Evolutionary conservation across 768 basidiomycete species (phyloP).

Genomic region (Candolleomyces eurysporus): DNA sequence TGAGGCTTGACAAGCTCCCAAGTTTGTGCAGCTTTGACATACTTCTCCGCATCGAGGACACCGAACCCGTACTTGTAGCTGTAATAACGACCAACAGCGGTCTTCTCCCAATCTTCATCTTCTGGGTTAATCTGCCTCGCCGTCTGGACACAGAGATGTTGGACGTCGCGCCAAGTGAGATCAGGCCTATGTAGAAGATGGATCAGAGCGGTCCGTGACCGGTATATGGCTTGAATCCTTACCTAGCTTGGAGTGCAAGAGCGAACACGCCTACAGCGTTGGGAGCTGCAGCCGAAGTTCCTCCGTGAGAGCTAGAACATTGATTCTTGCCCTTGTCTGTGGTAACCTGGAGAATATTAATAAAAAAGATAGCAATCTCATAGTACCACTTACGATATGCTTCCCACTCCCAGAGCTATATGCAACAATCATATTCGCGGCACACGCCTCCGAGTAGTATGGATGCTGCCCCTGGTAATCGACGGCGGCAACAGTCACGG

Average conservation of each 20-base stretch:
- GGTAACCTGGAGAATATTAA: conserved; percentile 62
- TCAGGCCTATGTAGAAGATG: conserved; percentile 61
- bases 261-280: conserved; percentile 94
- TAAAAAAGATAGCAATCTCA: conserved; percentile 1
- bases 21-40: conserved; percentile 73
- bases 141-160: conserved; percentile 80
- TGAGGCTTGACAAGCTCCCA: conserved; percentile 95
- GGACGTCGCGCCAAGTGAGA: conserved; percentile 94
- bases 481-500: conserved; percentile 92
- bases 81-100: conserved; percentile 59
- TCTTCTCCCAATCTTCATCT: conserved; percentile 93
- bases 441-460: conserved; percentile 96
- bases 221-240: conserved; percentile 11
- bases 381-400: conserved; percentile 69
- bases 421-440: conserved; percentile 95
- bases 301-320: conserved; percentile 85
- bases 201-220: neutral
- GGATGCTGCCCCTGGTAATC: conserved; percentile 94
- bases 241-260: conserved; percentile 86
- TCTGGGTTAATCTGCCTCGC: conserved; percentile 78
- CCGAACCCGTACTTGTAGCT: conserved; percentile 98
- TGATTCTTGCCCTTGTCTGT: conserved; percentile 86
- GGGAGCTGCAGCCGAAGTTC: conserved; percentile 97
- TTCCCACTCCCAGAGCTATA: conserved; percentile 94
- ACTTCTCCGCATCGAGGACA: conserved; percentile 76